Evolutionary conservation across 805 yeast species (phyloP).

Genomic region (Candida ficus): DNA sequence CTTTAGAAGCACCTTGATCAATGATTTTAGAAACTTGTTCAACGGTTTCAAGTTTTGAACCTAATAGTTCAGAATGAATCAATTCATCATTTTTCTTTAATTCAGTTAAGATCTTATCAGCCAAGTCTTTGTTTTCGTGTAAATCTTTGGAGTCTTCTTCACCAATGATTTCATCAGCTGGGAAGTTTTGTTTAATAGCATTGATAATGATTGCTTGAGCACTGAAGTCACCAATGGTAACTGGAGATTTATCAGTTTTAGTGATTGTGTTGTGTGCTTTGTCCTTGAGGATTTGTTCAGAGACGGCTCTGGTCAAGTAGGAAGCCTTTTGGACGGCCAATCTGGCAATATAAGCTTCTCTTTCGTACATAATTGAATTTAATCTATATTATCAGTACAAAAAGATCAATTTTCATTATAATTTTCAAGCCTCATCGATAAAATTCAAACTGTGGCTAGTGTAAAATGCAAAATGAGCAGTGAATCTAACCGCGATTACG

Average conservation of each 20-base stretch:
- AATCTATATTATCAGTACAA: too few relatives aligned
- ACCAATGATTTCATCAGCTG: conserved; percentile 83
- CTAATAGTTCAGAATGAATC: conserved; percentile 29
- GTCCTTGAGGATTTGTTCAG: conserved; percentile 46
- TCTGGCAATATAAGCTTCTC: conserved; percentile 76
- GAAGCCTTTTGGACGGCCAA: conserved; percentile 90
- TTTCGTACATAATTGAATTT: conserved; percentile 35
- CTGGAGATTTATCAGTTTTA: conserved; percentile 89
- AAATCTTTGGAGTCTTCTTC: conserved; percentile 84
- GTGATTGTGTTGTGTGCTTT: conserved; percentile 54
- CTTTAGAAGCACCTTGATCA: conserved; percentile 74
- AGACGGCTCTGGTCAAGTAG: conserved; percentile 58
- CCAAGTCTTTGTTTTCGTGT: conserved; percentile 43
- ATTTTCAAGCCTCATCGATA: too few relatives aligned
- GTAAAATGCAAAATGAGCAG: too few relatives aligned
- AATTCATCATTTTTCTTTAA: conserved; percentile 47
- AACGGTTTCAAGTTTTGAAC: conserved; percentile 37
- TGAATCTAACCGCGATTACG: too few relatives aligned
- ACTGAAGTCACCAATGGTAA: conserved; percentile 93
- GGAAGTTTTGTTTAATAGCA: conserved; percentile 75
- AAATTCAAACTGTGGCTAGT: too few relatives aligned
- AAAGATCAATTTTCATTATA: too few relatives aligned
- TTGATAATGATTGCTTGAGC: conserved; percentile 91
- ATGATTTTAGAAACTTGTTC: conserved; percentile 57
- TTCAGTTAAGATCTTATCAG: conserved; percentile 52